phyloP scores from a whole-genome alignment of 2,329 filamentous ascomycete genomes.

The Arthrobotrys pseudoclavata region DNA sequence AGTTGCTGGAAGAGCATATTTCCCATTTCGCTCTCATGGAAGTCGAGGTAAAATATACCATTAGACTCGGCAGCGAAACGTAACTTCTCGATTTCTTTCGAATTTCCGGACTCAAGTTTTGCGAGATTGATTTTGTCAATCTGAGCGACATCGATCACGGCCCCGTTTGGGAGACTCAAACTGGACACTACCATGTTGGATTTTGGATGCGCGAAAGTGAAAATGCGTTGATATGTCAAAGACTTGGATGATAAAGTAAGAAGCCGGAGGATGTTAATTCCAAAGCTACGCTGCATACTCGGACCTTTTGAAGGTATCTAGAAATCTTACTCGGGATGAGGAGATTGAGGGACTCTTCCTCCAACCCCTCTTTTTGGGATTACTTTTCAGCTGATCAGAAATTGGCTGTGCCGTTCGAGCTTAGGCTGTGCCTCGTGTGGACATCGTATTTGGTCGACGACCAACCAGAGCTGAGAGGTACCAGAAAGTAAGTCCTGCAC shows the following conservation, averaged over 20 bases:
- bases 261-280: neutral
- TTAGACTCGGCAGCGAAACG: slow-evolving; percentile 18
- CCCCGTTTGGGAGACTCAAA: slow-evolving; percentile 16
- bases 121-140: slow-evolving; percentile 39
- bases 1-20: slow-evolving; percentile 30
- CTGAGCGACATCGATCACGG: slow-evolving; percentile 17
- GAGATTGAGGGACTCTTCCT: neutral
- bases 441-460: neutral
- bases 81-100: slow-evolving; percentile 31
- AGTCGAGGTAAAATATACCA: slow-evolving; percentile 51
- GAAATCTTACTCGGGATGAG: neutral
- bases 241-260: slow-evolving; percentile 2
- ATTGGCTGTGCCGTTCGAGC: slow-evolving; percentile 6
- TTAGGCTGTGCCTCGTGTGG: slow-evolving; percentile 2
- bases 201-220: slow-evolving; percentile 13
- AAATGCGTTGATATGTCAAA: slow-evolving; percentile 20
- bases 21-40: slow-evolving; percentile 35
- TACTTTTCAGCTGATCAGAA: neutral
- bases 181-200: slow-evolving; percentile 18
- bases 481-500: neutral
- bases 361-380: slow-evolving; percentile 19
- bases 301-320: slow-evolving; percentile 11
- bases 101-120: slow-evolving; percentile 22
- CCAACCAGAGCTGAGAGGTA: neutral
- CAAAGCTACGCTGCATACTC: slow-evolving; percentile 8